Conservation (phyloP, 768 basidiomycete genomes). For the Tricholoma hemisulphureum region DNA sequence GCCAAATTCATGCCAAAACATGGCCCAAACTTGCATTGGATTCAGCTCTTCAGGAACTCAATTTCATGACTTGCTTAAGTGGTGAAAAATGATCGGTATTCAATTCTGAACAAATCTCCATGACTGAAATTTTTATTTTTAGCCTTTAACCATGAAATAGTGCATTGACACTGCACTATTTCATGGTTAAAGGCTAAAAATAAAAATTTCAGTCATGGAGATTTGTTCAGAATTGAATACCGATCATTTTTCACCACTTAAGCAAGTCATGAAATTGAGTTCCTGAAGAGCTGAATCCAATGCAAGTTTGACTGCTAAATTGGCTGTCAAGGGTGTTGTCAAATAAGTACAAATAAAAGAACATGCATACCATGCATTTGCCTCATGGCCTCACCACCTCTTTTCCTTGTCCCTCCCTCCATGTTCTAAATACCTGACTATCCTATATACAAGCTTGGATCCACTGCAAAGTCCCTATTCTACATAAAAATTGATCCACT, state of each 20-base stretch:
- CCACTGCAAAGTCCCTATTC: too few species aligned
- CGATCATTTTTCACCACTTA: background rate
- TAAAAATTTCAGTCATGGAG: too few species aligned
- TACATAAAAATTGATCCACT: too few species aligned
- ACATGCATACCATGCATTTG: background rate
- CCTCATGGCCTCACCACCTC: background rate
- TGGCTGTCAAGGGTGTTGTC: background rate
- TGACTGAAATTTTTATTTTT: background rate
- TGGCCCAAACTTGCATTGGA: background rate
- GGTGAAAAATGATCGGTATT: background rate
- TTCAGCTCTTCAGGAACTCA: too few species aligned
- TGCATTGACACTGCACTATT: background rate
- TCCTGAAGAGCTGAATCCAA: background rate
- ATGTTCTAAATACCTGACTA: background rate
- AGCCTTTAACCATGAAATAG: background rate
- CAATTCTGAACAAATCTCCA: background rate
- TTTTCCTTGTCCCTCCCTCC: background rate
- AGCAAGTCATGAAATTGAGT: background rate
- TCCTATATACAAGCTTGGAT: too few species aligned
- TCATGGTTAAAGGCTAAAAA: background rate
- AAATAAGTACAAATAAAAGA: background rate
- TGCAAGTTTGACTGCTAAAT: background rate
- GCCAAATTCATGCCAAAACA: background rate
- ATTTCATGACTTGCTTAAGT: background rate
- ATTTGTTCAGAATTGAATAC: background rate